phyloP scores from a whole-genome alignment of 129 eudicot species.

The Logfia minima region DNA sequence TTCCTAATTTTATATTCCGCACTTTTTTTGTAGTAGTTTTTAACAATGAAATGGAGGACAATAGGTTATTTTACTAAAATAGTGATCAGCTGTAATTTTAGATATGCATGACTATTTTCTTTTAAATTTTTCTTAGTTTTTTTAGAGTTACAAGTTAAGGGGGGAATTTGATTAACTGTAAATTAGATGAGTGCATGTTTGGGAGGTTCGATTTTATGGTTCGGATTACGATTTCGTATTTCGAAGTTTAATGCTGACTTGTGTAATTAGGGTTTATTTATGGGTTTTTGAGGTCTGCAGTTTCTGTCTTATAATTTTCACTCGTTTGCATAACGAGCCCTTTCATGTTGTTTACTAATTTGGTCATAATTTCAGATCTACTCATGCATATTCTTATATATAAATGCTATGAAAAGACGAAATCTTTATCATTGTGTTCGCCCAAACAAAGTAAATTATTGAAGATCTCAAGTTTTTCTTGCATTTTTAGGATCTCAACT shows the following conservation, averaged over 20 bases:
- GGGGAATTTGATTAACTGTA: neutral
- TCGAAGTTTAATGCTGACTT: neutral
- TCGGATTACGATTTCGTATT: neutral
- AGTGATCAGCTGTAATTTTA: neutral
- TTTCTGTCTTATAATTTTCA: neutral
- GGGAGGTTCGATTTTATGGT: neutral
- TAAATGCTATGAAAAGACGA: neutral
- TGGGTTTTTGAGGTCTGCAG: neutral
- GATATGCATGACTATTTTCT: neutral
- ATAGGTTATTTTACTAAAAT: neutral
- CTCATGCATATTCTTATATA: neutral
- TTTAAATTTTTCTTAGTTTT: neutral
- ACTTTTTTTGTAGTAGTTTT: no score
- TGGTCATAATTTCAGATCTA: neutral
- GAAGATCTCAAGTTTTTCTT: neutral
- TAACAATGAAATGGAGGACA: neutral
- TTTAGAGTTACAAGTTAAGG: neutral
- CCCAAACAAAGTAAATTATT: neutral
- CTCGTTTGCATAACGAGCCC: neutral
- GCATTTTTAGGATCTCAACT: neutral
- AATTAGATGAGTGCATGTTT: conserved; percentile 21
- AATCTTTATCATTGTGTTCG: neutral
- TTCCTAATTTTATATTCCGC: neutral
- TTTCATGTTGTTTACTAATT: neutral
- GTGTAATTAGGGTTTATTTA: conserved; percentile 17